Percentiles rank a stretch among this genome's conserved stretches.
Conservation (phyloP, 176 grass and related monocot genomes). For the Lolium multiflorum region DNA sequence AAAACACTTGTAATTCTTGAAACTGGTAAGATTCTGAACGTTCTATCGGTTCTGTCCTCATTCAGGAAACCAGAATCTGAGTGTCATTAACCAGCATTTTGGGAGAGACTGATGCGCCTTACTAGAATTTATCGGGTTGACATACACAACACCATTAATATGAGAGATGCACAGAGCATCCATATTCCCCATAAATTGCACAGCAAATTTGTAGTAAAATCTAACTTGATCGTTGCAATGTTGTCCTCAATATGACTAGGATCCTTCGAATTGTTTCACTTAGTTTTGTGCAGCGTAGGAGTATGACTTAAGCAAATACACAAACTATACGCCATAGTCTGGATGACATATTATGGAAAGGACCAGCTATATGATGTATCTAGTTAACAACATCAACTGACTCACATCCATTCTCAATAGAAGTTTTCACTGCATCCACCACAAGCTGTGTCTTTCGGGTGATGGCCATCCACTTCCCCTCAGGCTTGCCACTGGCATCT, state of each 20-base stretch:
- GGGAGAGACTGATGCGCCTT: background rate
- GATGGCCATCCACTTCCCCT: constrained; percentile 72
- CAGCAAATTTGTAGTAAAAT: background rate
- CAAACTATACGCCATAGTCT: background rate
- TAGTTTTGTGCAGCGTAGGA: background rate
- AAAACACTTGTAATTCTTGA: background rate
- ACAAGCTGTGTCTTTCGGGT: constrained; percentile 79
- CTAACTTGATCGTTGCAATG: background rate
- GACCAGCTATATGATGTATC: background rate
- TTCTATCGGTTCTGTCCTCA: background rate
- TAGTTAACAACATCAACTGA: constrained; percentile 54
- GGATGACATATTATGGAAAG: background rate
- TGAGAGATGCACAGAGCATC: background rate
- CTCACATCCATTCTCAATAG: constrained; percentile 59
- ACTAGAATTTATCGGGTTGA: background rate
- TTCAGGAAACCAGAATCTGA: background rate
- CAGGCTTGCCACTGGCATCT: constrained; percentile 61
- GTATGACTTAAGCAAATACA: background rate
- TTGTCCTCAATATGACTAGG: background rate
- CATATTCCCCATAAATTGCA: background rate
- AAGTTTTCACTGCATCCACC: constrained; percentile 74
- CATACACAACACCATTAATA: background rate
- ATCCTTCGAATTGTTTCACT: constrained; percentile 12
- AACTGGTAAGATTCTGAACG: background rate
- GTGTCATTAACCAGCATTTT: background rate